Base-by-base conservation (phyloP, 2,329 filamentous ascomycete genomes). In the Cordyceps farinosa region DNA sequence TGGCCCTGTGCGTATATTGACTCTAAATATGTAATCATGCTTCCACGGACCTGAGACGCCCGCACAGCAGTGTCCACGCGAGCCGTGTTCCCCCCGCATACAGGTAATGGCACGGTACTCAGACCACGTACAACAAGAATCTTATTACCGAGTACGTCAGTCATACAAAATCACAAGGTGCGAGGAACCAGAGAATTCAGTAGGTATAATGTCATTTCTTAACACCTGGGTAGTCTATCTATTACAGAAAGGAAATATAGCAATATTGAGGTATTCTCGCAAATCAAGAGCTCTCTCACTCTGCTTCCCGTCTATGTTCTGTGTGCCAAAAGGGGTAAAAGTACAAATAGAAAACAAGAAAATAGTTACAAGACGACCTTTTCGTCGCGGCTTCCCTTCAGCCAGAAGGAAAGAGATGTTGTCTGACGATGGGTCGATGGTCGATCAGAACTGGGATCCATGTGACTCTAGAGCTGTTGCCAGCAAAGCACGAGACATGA, bases 261-360 rank as follows among this genome's bases (percentile, higher is more conserved):
- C 45, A 50, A 22, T 15, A 52, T 58, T 2, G 29, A 55, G 44
- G 30, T 42, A 52, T 32, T 56, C 52, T 53, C 54, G n/a, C 29
- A 58, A 59, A 58, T 34, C 54, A 57, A 53, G 40, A 42, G 48
- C 48, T 59, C 45, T 47, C 27, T 17, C 45, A 40, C 54, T 63
- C 54, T 63, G 61, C 61, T 63, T 52, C 61, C 61, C 61, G 42
- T 59, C 54, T 59, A 63, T 63, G 61, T 63, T 59, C 61, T 63
- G 61, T 63, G 61, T 59, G 61, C 61, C 61, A 59, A 50, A 53
- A 51, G 61, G 61, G 54, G 32, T 63, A 54, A 58, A 54, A 59
- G 40, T 58, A 63, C 54, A 58, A 42, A 59, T 45, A 52, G 38
- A 63, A 63, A 63, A 52, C 51, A 62, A 51, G 32, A 56, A 45